Conservation (phyloP, 441 rosid species). For the Omphalea diandra region DNA sequence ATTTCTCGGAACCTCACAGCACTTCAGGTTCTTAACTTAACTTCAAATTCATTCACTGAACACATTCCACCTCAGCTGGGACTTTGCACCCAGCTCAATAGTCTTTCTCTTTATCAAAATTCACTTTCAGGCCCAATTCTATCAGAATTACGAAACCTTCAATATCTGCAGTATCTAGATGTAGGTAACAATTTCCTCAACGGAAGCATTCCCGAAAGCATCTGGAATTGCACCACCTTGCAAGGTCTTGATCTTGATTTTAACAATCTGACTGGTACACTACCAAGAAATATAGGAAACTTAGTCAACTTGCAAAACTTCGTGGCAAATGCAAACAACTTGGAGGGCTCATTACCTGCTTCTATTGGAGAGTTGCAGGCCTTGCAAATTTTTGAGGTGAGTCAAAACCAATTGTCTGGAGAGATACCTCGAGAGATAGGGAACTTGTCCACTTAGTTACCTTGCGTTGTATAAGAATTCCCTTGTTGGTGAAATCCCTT, state of each 20-base stretch:
- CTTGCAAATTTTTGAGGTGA: conserved; percentile 54
- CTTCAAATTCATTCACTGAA: conserved; percentile 53
- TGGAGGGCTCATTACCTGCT: conserved; percentile 58
- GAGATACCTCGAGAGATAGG: conserved; percentile 61
- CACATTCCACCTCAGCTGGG: conserved; percentile 61
- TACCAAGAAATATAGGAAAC: conserved; percentile 58
- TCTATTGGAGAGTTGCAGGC: conserved; percentile 52
- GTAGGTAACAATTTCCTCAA: conserved; percentile 56
- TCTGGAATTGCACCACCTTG: conserved; percentile 57
- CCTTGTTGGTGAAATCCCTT: conserved; percentile 60
- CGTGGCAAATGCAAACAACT: conserved; percentile 40
- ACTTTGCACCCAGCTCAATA: conserved; percentile 45
- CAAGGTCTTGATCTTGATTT: conserved; percentile 32
- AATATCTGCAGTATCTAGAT: conserved; percentile 46
- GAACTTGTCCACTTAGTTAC: conserved; percentile 50
- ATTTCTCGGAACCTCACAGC: conserved; percentile 54
- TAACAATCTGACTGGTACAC: conserved; percentile 65
- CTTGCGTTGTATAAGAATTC: conserved; percentile 45
- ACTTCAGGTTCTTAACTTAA: conserved; percentile 86
- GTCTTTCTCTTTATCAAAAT: conserved; percentile 48
- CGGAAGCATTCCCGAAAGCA: conserved; percentile 58
- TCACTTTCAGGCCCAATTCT: conserved; percentile 69
- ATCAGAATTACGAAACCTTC: conserved; percentile 50
- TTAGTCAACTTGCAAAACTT: conserved; percentile 54
- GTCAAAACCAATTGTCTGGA: conserved; percentile 58